Base-by-base conservation (phyloP, 208 protist genomes). In the Phytomonas sp. region DNA sequence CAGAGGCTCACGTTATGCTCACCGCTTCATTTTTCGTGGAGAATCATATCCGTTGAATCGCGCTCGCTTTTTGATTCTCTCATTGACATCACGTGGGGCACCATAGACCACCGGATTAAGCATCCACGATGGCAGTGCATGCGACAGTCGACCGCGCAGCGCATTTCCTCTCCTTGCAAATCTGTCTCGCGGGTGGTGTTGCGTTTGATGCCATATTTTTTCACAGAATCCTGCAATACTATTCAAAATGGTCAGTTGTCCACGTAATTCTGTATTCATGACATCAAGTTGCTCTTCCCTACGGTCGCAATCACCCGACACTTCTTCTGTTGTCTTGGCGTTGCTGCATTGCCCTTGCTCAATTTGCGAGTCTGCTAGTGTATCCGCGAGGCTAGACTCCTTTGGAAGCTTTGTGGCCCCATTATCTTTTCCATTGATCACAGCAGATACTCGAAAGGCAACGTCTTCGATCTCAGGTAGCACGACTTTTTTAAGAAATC, bases 11-110 rank as follows among this genome's bases (percentile, higher is more conserved):
- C 0, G 20, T 26, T 56, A 56, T 56, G 20, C 9, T 23, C 46
- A 56, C 46, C 46, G 46, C 46, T 56, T 56, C 46, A 56, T 5
- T 56, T 56, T 56, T 56, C 6, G 46, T 56, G 46, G 46, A 56
- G 20, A 56, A 56, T 56, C 1, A 23, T 56, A 23, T 26, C 46
- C 20, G 26, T 23, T 56, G 20, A 56, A 56, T 26, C 46, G 46
- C 23, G 46, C 46, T 6, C 46, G 46, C 20, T 56, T 56, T 8
- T 26, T 56, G 46, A 0, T 5, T 56, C 26, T 26, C 2, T 1
- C 46, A 56, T 56, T 23, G 4, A 56, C 20, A 56, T 56, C 46
- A 56, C 20, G 23, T 6, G 46, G 20, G 23, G 46, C 20, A 4
- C 20, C 46, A 56, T 26, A 56, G 26, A 26, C 46, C 20, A 56